Evolutionary conservation across 805 yeast species (phyloP).

Genomic region (Kazachstania taianensis): DNA sequence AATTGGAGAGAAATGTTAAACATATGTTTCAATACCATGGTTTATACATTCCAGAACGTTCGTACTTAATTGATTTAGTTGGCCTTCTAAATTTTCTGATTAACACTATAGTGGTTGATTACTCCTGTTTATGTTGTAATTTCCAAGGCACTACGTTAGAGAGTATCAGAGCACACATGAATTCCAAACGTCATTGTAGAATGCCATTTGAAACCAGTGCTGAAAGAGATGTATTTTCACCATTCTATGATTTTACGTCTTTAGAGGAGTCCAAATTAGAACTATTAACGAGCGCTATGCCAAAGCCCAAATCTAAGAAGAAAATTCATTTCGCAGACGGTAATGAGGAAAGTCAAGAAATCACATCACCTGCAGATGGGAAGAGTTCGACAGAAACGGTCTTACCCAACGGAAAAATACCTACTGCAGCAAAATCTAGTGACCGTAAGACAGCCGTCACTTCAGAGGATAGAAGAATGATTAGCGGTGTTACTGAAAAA

Average conservation of each 20-base stretch:
- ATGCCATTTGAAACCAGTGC: constrained; percentile 79
- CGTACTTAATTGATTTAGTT: constrained; percentile 52
- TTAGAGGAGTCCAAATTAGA: constrained; percentile 37
- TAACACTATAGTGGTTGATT: constrained; percentile 74
- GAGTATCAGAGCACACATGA: constrained; percentile 83
- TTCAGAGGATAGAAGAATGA: constrained; percentile 60
- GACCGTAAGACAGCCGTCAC: constrained; percentile 70
- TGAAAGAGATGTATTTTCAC: constrained; percentile 65
- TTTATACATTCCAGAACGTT: constrained; percentile 74
- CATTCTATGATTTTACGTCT: constrained; percentile 75
- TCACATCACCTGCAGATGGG: not conserved
- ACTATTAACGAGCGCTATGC: constrained; percentile 11
- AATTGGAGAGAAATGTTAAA: constrained; percentile 47
- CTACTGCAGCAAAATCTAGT: constrained; percentile 30
- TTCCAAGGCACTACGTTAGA: constrained; percentile 79
- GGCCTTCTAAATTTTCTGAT: constrained; percentile 72
- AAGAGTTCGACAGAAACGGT: constrained; percentile 40
- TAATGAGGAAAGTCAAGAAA: constrained; percentile 6
- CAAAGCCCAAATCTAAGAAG: constrained; percentile 17
- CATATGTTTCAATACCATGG: constrained; percentile 83
- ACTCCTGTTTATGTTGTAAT: constrained; percentile 70
- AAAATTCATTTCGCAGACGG: constrained; percentile 26
- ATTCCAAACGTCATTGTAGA: constrained; percentile 74
- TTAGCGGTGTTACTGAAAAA: constrained; percentile 51
- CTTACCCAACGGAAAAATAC: constrained; percentile 63